Conservation (phyloP, 1,284 basidiomycete species). For the Tausonia pullulans region DNA sequence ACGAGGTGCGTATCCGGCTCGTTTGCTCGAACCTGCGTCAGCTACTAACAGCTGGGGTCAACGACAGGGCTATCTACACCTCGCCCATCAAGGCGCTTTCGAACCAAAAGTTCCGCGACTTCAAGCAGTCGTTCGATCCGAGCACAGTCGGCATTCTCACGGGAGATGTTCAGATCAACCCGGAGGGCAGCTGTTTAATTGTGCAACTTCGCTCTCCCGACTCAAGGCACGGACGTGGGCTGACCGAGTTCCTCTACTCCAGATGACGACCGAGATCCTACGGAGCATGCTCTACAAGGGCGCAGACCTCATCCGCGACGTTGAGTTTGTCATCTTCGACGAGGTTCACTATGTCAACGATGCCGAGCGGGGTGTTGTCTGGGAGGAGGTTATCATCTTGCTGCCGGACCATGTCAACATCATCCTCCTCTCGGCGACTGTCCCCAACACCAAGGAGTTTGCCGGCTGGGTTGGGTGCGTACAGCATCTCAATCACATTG, state of each 20-base stretch:
- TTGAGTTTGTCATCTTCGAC: conserved; percentile 99
- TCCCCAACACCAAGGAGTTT: conserved; percentile 96
- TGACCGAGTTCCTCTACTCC: not conserved
- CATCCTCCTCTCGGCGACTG: conserved; percentile 92
- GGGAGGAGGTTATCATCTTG: conserved; percentile 99
- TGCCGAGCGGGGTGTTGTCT: conserved; percentile 97
- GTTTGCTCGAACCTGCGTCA: conserved; percentile 7
- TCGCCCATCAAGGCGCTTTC: conserved; percentile 98
- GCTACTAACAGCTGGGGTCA: conserved; percentile 8
- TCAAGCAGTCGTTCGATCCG: conserved; percentile 91
- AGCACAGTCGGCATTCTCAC: conserved; percentile 92
- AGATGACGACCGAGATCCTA: conserved; percentile 97
- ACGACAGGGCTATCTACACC: conserved; percentile 85
- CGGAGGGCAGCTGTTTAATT: conserved; percentile 91
- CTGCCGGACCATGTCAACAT: conserved; percentile 93
- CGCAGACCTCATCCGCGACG: conserved; percentile 94
- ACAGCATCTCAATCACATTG: not conserved
- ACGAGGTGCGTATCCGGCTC: conserved; percentile 52
- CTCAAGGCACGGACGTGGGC: not conserved
- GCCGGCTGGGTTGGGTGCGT: conserved; percentile 97
- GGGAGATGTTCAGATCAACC: conserved; percentile 98
- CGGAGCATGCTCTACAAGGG: conserved; percentile 98
- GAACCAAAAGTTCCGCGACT: conserved; percentile 98
- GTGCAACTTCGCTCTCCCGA: conserved; percentile 29
- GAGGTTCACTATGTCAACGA: conserved; percentile 99